Conservation (phyloP, 495 filamentous ascomycete genomes). For the Aspergillus steynii region DNA sequence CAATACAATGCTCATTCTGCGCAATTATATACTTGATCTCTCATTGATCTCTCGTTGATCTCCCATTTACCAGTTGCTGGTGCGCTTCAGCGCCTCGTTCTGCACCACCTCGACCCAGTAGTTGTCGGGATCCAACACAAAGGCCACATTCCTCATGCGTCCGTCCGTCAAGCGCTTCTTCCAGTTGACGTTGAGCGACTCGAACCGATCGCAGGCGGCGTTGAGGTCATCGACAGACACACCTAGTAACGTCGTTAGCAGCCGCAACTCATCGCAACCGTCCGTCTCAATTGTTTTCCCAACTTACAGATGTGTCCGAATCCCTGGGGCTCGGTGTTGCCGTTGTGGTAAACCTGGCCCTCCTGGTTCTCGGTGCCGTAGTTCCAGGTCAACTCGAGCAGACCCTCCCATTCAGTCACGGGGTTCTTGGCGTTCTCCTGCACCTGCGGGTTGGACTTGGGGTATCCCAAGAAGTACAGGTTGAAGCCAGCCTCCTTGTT, state of each 20-base stretch:
- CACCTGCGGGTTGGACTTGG: conserved; percentile 43
- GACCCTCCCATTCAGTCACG: conserved; percentile 70
- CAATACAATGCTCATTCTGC: background rate
- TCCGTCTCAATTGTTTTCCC: background rate
- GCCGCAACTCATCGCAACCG: conserved; percentile 23
- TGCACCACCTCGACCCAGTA: conserved; percentile 94
- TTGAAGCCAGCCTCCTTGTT: conserved; percentile 73
- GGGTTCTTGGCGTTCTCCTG: conserved; percentile 55
- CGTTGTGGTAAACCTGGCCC: conserved; percentile 84
- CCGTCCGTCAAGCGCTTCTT: conserved; percentile 94
- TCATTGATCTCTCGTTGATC: background rate
- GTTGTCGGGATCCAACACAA: conserved; percentile 86
- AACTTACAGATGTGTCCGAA: conserved; percentile 86
- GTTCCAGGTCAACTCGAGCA: conserved; percentile 94
- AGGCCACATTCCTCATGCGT: conserved; percentile 92
- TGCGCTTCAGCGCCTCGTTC: conserved; percentile 54
- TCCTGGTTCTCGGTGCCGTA: conserved; percentile 93
- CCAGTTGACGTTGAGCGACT: conserved; percentile 78
- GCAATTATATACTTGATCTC: background rate
- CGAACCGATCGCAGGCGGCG: conserved; percentile 81
- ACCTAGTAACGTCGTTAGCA: conserved; percentile 40
- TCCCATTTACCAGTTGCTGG: conserved; percentile 42
- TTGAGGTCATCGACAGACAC: conserved; percentile 88
- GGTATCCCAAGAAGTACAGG: conserved; percentile 90
- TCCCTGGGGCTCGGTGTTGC: conserved; percentile 87